A percentile compares a stretch with the other conserved stretches of the same genome.
These are phyloP conservation scores for Blastocystis sp. DNA, from an alignment of 352 stramenopile genomes.

Conservation along the genomic window DNA sequence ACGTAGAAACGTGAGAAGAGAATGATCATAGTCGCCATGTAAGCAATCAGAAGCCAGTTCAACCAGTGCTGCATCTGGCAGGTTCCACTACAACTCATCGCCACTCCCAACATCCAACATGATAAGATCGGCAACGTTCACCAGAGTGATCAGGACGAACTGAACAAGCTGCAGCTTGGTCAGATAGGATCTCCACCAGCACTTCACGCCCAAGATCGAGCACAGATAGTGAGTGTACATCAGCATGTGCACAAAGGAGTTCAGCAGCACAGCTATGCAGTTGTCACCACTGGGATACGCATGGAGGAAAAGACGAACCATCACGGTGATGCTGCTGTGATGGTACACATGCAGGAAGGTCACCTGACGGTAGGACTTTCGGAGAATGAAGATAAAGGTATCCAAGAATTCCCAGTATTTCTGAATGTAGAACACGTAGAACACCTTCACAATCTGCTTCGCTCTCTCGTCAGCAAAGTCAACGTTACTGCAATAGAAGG, in stretches of 20 bases:
- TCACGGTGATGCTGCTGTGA: conserved; percentile 50
- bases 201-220: conserved; percentile 41
- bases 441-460: conserved; percentile 18
- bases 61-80: conserved; percentile 26
- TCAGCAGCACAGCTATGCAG: conserved; percentile 32
- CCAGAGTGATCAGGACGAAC: conserved; percentile 45
- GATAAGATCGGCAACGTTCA: conserved; percentile 30
- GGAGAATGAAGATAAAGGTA: conserved; percentile 57
- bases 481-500: conserved; percentile 11
- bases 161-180: conserved; percentile 50
- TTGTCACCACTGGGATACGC: conserved; percentile 43
- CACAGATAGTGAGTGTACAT: conserved; percentile 61
- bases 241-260: conserved; percentile 54
- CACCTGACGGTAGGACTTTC: conserved; percentile 56
- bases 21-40: conserved; percentile 59
- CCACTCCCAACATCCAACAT: neutral
- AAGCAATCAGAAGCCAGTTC: conserved; percentile 44
- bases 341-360: conserved; percentile 61
- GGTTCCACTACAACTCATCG: neutral
- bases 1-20: conserved; percentile 57
- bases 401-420: conserved; percentile 60
- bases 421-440: conserved; percentile 57
- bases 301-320: conserved; percentile 12
- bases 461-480: conserved; percentile 9
- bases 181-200: conserved; percentile 55